A percentile compares a stretch with the other conserved stretches of the same genome.
phyloP scores from a whole-genome alignment of 176 grass and related monocot genomes.

The Aegilops umbellulata region DNA sequence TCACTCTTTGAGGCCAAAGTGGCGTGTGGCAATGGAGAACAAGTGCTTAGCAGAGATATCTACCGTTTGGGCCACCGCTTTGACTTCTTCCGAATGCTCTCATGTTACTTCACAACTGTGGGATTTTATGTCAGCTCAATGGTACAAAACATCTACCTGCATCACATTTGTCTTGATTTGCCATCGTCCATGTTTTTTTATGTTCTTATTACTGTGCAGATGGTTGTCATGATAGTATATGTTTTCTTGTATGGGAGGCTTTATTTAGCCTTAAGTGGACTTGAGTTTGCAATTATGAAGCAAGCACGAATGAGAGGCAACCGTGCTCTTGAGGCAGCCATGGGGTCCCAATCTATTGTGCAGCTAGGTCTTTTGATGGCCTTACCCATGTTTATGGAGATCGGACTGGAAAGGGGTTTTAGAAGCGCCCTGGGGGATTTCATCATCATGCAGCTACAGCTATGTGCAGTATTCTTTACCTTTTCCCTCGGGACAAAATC shows the following conservation, averaged over 20 bases:
- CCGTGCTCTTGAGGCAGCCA: conserved; percentile 62
- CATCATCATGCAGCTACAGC: conserved; percentile 83
- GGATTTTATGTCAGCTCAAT: conserved; percentile 90
- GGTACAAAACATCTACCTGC: conserved; percentile 33
- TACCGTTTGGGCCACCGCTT: conserved; percentile 85
- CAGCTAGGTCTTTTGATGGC: conserved; percentile 87
- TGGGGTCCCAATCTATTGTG: conserved; percentile 89
- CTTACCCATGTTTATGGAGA: conserved; percentile 93
- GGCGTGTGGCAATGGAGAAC: conserved; percentile 92
- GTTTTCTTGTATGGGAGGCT: conserved; percentile 85
- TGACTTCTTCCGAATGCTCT: conserved; percentile 91
- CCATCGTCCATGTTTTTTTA: conserved; percentile 16
- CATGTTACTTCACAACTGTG: conserved; percentile 88
- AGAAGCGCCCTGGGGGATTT: conserved; percentile 70
- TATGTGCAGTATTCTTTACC: conserved; percentile 85
- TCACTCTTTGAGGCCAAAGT: conserved; percentile 94
- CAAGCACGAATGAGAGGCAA: conserved; percentile 78
- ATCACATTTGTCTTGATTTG: conserved; percentile 1
- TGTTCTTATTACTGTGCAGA: conserved; percentile 34
- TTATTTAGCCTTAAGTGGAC: conserved; percentile 80
- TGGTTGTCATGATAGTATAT: conserved; percentile 86
- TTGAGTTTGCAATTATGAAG: conserved; percentile 75
- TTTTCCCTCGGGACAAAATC: conserved; percentile 88
- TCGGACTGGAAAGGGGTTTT: conserved; percentile 86
- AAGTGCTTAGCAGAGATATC: conserved; percentile 83